Evolutionary conservation across 164 flowering plant genomes (phyloP), one percentile per base, ranked within the genome.

Genomic region (Platanus orientalis): DNA sequence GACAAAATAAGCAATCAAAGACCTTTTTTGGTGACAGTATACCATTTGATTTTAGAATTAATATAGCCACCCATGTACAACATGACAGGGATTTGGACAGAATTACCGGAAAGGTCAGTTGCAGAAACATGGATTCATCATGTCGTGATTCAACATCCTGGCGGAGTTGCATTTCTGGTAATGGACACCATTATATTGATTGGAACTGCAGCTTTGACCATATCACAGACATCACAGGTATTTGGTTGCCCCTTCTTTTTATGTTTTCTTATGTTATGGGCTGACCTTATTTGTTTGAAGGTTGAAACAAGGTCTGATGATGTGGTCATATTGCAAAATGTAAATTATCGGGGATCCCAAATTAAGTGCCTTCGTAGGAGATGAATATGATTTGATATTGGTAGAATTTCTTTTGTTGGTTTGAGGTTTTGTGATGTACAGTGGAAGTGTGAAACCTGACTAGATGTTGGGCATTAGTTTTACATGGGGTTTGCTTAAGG

Each of bases 191-290:
- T 86, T 48, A 75, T 86, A 39, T 74, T 89, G 30, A 65, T 74
- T 50, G 78, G 74, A 63, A 71, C 70, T 45, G 44, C 75, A 30
- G 78, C 81, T 66, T 71, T 93, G 75, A 78, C 85, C 14, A 61
- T 68, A 48, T 54, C 80, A 51, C 98, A 92, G 75, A 79, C 80
- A 24, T 73, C 80, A 25, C 95, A 88, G 93, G 98, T 92, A 72
- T 64, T 73, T 36, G 25, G 17, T 52, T 23, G 48, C 26, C 34
- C 45, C 13, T 29, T 32, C 13, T 62, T 57, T 61, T 34, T 47
- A 14, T 19, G 0, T 32, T 34, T 13, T 14, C 25, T 47, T 12
- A 11, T 44, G 16, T 44, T 45, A 11, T 13, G 21, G 20, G 26
- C 44, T 44, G 44, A 54, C 13, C 14, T 29, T 16, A 24, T 52